Evolutionary conservation across 192 early-diverging fungal genomes (phyloP).

Genomic region (Jimgerdemannia flammicorona): DNA sequence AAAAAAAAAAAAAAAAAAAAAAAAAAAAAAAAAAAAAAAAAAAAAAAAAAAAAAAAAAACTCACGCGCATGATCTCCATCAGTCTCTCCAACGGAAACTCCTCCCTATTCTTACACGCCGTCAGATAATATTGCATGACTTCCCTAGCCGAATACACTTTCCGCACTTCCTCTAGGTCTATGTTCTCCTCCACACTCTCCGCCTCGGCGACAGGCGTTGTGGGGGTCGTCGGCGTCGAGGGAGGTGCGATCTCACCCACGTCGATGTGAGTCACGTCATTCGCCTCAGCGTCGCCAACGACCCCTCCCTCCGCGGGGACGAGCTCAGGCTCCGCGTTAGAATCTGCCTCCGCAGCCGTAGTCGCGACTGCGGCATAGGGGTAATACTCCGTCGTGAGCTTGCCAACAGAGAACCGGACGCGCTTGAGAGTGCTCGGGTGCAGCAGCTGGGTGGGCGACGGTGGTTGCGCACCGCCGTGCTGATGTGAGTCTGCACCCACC

Average conservation of each 20-base stretch:
- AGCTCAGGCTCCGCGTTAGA: not conserved
- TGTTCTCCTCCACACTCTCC: constrained; percentile 9
- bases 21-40: no score
- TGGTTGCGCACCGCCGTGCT: not conserved
- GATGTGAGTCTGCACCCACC: not conserved
- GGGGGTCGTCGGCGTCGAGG: not conserved
- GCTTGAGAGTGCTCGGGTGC: constrained; percentile 31
- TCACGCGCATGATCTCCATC: constrained; percentile 11
- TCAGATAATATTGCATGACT: constrained; percentile 37
- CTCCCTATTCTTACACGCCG: constrained; percentile 36
- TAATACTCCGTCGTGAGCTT: constrained; percentile 46
- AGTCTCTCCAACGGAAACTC: constrained; percentile 35
- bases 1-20: no score
- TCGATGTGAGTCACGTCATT: not conserved
- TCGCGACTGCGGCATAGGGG: constrained; percentile 1
- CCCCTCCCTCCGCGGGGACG: not conserved
- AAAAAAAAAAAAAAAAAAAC: not conserved
- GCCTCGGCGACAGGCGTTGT: not conserved
- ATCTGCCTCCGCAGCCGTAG: not conserved
- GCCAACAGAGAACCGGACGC: constrained; percentile 50
- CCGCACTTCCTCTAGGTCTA: constrained; percentile 25
- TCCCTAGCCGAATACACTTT: constrained; percentile 37
- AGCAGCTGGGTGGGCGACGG: constrained; percentile 1
- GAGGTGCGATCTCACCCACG: not conserved
- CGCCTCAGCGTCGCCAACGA: not conserved